Base-by-base conservation (phyloP, 2,329 filamentous ascomycete genomes). In the Albifimbria verrucaria region DNA sequence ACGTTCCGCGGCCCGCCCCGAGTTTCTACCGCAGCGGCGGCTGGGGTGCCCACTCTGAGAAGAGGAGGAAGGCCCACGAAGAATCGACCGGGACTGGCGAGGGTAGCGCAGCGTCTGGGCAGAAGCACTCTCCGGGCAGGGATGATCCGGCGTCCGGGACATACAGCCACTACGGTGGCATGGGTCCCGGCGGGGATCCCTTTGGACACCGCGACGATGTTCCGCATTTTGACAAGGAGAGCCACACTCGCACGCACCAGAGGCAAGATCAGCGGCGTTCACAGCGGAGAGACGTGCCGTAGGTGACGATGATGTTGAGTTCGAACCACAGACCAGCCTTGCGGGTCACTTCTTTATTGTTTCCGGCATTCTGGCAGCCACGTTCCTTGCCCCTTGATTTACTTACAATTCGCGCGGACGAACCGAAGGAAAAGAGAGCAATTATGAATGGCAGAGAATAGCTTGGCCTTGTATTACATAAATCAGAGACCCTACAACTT, bases 1-100 rank as follows among this genome's bases (percentile, higher is more conserved):
- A 79, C 86, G 4, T 97, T 95, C 70, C 83, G 82, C 20, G 93
- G 93, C 93, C 94, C 3, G 92, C 94, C 49, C 92, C 93, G 0
- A 90, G 85, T 58, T 97, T 97, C 74, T 97, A 91, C 71, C 81
- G 87, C 18, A 86, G 81, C 56, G 92, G 91, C 4, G 90, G 89
- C 3, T 95, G 91, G 81, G 90, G 89, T 47, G 68, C 74, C 3
- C 82, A 89, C 54, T 67, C 72, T 2, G 80, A 80, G 32, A 88
- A 88, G 72, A 70, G 85, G 36, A 70, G 72, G 51, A 77, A 77
- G 32, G 79, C 79, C 44, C 79, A 83, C 55, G 76, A 79, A 50
- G 63, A 70, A 46, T 65, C 66, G 55, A 74, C 62, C 62, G 69
- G 65, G 52, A 70, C 66, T 1, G 67, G 23, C 9, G 49, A 32